Percentiles rank a stretch among this genome's conserved stretches.
These are phyloP conservation scores for Backusella australiensis DNA, from an alignment of 192 early-diverging fungal genomes.

Conservation along the genomic window DNA sequence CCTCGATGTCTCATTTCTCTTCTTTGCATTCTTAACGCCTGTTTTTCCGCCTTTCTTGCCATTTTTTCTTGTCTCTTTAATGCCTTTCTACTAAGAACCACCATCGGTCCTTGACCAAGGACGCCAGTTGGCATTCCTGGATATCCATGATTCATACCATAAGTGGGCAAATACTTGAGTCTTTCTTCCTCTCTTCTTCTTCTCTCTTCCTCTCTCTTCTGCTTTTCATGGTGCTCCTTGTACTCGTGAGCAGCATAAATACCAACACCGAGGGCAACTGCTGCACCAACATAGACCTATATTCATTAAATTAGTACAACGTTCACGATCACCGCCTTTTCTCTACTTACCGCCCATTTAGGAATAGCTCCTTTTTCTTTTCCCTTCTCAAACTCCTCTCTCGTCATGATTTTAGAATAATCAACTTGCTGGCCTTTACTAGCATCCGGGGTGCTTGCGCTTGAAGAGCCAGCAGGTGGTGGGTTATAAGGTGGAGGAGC, in stretches of 20 bases:
- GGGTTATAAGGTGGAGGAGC: constrained; percentile 32
- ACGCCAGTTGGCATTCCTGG: background rate
- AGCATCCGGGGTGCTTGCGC: background rate
- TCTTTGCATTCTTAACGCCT: background rate
- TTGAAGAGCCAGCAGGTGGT: background rate
- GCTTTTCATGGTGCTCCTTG: constrained; percentile 29
- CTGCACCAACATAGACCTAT: constrained; percentile 33
- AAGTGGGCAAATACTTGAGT: background rate
- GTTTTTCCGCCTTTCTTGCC: background rate
- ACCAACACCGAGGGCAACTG: constrained; percentile 30
- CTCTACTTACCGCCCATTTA: constrained; percentile 30
- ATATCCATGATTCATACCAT: background rate
- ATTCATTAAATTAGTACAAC: background rate
- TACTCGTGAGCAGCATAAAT: constrained; percentile 29
- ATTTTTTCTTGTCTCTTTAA: background rate
- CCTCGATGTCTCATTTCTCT: background rate
- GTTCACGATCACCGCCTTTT: background rate
- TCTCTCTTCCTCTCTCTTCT: constrained; percentile 16
- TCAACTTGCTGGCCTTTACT: background rate
- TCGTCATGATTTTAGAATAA: background rate
- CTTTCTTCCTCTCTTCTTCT: constrained; percentile 7
- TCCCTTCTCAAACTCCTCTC: constrained; percentile 3
- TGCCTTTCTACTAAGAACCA: background rate
- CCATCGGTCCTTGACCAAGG: background rate
- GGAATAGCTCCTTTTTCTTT: constrained; percentile 14